Percentiles rank a stretch among this genome's conserved stretches.
These are phyloP conservation scores for Entophlyctis luteolus DNA, from an alignment of 192 early-diverging fungal species.

Conservation along the genomic window DNA sequence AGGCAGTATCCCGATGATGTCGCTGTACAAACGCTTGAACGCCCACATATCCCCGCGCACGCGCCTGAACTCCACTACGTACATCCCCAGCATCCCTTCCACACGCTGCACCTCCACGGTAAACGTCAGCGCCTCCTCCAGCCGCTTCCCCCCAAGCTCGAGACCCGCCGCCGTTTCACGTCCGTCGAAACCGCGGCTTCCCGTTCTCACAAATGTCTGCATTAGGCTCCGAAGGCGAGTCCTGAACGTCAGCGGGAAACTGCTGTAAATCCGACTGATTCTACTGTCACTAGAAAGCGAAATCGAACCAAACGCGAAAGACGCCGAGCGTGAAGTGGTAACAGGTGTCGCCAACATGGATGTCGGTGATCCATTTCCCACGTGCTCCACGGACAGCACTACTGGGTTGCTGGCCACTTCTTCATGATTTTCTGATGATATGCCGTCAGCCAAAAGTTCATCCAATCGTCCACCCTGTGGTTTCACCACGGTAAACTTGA, in stretches of 20 bases:
- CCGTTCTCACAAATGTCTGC: neutral
- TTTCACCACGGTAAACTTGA: neutral
- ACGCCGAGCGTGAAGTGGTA: too few relatives aligned
- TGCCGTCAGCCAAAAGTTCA: neutral
- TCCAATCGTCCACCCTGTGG: neutral
- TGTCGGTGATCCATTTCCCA: neutral
- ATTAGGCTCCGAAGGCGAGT: neutral
- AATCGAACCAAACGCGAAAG: too few relatives aligned
- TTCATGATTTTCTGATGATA: neutral
- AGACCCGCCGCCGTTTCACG: neutral
- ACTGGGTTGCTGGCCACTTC: neutral
- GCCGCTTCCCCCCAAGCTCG: neutral
- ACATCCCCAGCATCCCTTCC: neutral
- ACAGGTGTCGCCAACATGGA: too few relatives aligned
- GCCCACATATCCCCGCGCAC: conserved; percentile 22
- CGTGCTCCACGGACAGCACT: neutral
- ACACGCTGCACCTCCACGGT: conserved; percentile 4
- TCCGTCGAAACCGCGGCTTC: neutral
- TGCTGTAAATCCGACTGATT: neutral
- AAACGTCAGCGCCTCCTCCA: conserved; percentile 6
- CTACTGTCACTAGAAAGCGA: neutral
- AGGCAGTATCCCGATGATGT: conserved; percentile 11
- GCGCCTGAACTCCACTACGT: conserved; percentile 21
- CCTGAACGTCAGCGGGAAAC: conserved; percentile 3
- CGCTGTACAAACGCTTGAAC: conserved; percentile 20